Percentiles rank a stretch among this genome's conserved stretches.
Conservation (phyloP, 2,329 filamentous ascomycete genomes). For the Hymenotorrendiella dingleyae region DNA sequence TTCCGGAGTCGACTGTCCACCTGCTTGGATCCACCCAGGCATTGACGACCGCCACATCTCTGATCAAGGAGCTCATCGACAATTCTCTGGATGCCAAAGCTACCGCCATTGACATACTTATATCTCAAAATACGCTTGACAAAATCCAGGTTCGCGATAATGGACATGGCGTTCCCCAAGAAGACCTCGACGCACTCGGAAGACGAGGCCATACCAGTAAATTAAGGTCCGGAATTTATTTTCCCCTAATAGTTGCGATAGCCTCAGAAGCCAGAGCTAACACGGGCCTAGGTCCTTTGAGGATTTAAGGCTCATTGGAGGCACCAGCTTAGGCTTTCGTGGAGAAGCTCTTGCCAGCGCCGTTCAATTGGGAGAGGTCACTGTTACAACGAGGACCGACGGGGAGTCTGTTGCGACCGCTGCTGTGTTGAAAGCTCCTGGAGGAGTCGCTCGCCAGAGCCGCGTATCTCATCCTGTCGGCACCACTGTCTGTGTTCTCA, state of each 20-base stretch:
- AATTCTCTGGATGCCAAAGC: constrained; percentile 70
- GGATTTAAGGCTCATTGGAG: constrained; percentile 52
- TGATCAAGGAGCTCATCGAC: constrained; percentile 73
- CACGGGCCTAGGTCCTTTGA: no score
- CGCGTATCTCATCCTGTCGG: constrained; percentile 53
- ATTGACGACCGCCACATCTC: constrained; percentile 51
- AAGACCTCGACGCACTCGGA: constrained; percentile 59
- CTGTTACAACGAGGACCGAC: constrained; percentile 57
- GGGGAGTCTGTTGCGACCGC: constrained; percentile 52
- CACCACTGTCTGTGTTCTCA: constrained; percentile 57
- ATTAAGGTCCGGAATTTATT: no score
- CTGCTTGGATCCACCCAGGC: constrained; percentile 56
- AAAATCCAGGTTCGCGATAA: constrained; percentile 67
- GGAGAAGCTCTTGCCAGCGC: constrained; percentile 67
- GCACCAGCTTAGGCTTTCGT: constrained; percentile 65
- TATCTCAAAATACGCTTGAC: constrained; percentile 62
- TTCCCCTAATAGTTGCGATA: no score
- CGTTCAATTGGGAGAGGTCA: constrained; percentile 53
- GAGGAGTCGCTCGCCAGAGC: constrained; percentile 34
- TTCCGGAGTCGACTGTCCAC: constrained; percentile 44
- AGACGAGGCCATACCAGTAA: constrained; percentile 70
- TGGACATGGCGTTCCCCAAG: constrained; percentile 60
- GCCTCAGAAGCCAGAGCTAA: no score
- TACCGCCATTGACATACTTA: constrained; percentile 56
- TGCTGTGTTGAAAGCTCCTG: constrained; percentile 37